A percentile compares a stretch with the other conserved stretches of the same genome.
Conservation (phyloP, 176 grass and related monocot species). For the Bothriochloa decipiens region DNA sequence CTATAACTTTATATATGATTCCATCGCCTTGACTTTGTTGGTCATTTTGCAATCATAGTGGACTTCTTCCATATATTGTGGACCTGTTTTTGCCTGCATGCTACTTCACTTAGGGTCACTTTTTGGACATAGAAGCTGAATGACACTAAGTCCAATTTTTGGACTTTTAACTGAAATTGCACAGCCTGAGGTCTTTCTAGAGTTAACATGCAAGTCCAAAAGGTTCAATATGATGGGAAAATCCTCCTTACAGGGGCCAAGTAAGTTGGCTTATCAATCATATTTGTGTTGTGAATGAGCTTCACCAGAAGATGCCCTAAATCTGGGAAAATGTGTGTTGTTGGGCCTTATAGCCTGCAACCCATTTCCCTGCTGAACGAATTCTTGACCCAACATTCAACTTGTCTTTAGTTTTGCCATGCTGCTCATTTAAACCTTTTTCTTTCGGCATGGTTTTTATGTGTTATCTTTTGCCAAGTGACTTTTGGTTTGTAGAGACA, state of each 20-base stretch:
- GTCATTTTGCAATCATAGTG: not conserved
- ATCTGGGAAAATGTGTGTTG: not conserved
- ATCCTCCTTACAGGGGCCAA: not conserved
- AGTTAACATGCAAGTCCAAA: not conserved
- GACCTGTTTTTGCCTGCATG: not conserved
- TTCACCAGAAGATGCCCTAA: not conserved
- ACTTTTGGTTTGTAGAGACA: not conserved
- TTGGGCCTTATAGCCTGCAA: not conserved
- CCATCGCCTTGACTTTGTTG: not conserved
- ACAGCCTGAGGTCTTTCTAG: not conserved
- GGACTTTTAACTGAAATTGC: not conserved
- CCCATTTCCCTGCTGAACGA: not conserved
- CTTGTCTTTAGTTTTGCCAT: not conserved
- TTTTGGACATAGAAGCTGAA: slow-evolving; percentile 14
- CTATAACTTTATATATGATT: not conserved
- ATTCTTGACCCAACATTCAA: not conserved
- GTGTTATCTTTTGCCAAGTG: not conserved
- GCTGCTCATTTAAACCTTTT: not conserved
- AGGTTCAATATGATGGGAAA: not conserved
- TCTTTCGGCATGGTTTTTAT: not conserved
- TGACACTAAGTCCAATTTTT: not conserved
- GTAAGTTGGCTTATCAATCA: not conserved
- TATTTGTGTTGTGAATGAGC: not conserved
- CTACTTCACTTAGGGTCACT: not conserved
- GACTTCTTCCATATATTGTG: not conserved